These are phyloP conservation scores for Musa schizocarpa DNA, from an alignment of 176 grass and related monocot species.

Conservation along the genomic window DNA sequence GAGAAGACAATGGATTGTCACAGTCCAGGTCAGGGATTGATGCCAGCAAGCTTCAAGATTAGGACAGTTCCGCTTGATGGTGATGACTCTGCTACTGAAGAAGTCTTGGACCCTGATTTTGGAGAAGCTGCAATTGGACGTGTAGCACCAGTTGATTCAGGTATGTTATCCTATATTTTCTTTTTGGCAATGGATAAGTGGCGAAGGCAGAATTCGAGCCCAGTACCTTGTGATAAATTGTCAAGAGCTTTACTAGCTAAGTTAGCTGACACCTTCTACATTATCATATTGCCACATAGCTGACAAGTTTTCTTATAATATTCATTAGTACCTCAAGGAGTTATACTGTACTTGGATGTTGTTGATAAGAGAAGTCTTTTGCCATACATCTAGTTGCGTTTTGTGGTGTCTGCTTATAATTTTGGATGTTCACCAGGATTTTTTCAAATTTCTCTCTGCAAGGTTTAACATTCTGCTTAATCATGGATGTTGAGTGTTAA, in stretches of 20 bases:
- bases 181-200: too few species aligned
- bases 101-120: constrained; percentile 92
- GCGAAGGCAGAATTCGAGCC: too few species aligned
- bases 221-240: too few species aligned
- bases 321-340: too few species aligned
- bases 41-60: constrained; percentile 92
- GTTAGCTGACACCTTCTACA: too few species aligned
- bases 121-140: constrained; percentile 88
- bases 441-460: neutral
- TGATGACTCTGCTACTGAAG: constrained; percentile 66
- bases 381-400: neutral
- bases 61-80: constrained; percentile 64
- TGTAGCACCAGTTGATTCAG: constrained; percentile 92
- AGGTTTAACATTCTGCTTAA: too few species aligned
- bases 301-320: neutral
- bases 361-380: neutral
- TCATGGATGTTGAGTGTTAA: neutral
- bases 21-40: constrained; percentile 83
- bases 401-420: neutral
- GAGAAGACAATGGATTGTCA: constrained; percentile 98
- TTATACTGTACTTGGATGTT: neutral
- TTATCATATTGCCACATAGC: neutral
- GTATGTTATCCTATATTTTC: constrained; percentile 16
- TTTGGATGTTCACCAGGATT: neutral
- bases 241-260: too few species aligned